A percentile compares a stretch with the other conserved stretches of the same genome.
These are phyloP conservation scores for Clarkia xantiana DNA, from an alignment of 345 rosid genomes.

Conservation along the genomic window DNA sequence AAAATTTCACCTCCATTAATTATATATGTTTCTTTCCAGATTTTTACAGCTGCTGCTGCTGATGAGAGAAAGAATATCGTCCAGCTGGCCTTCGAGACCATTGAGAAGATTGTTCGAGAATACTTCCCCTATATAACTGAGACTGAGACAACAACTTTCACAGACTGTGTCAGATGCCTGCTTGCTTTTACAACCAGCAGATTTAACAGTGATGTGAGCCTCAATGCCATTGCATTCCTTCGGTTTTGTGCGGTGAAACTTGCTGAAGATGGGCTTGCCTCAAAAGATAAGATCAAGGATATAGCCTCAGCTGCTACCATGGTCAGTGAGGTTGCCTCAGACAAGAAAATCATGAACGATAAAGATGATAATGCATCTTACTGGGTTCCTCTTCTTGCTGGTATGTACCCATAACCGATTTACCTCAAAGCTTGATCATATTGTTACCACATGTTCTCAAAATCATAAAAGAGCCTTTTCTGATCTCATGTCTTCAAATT, in stretches of 20 bases:
- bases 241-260: conserved; percentile 91
- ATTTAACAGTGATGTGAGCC: conserved; percentile 82
- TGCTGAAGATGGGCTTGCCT: conserved; percentile 76
- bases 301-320: conserved; percentile 18
- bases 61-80: conserved; percentile 80
- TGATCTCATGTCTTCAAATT: too few relatives aligned
- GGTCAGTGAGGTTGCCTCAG: conserved; percentile 22
- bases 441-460: background rate
- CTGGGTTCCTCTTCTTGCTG: conserved; percentile 92
- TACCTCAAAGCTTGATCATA: conserved; percentile 4
- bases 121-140: conserved; percentile 84
- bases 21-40: conserved; percentile 19
- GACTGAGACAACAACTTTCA: conserved; percentile 86
- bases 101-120: conserved; percentile 91
- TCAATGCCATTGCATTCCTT: conserved; percentile 91
- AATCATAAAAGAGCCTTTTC: too few relatives aligned
- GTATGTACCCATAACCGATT: conserved; percentile 20
- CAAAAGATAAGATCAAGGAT: conserved; percentile 37
- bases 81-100: conserved; percentile 77
- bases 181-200: conserved; percentile 77
- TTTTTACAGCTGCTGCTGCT: conserved; percentile 79
- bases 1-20: too few relatives aligned
- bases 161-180: conserved; percentile 91
- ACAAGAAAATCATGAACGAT: conserved; percentile 22
- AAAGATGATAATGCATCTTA: conserved; percentile 72